These are phyloP conservation scores for Lepidium didymum DNA, from an alignment of 345 rosid genomes.

Conservation along the genomic window DNA sequence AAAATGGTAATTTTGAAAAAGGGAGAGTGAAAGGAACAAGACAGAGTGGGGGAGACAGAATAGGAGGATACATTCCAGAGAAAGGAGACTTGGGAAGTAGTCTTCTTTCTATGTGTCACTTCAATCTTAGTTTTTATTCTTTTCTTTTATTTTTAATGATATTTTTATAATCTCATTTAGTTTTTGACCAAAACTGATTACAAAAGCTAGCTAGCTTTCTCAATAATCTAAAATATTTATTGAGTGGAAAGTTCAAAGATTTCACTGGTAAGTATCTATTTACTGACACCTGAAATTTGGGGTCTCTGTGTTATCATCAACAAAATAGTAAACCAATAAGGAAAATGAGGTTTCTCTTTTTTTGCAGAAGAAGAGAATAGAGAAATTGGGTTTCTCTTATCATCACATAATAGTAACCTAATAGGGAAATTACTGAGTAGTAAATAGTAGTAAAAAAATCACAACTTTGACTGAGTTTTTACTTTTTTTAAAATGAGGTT, in stretches of 20 bases:
- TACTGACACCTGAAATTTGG: constrained; percentile 22
- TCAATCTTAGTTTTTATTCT: constrained; percentile 11
- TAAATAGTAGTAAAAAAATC: constrained; percentile 5
- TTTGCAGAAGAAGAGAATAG: neutral
- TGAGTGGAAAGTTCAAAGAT: constrained; percentile 19
- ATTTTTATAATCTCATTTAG: neutral
- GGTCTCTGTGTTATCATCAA: neutral
- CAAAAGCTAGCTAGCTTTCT: constrained; percentile 3
- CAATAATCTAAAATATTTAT: neutral
- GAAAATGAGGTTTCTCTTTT: neutral
- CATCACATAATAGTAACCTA: constrained; percentile 16
- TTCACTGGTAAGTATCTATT: constrained; percentile 16
- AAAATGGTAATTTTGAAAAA: neutral
- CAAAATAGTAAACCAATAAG: constrained; percentile 16
- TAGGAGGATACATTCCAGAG: constrained; percentile 35
- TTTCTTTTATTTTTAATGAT: neutral
- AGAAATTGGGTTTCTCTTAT: constrained; percentile 1
- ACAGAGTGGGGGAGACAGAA: constrained; percentile 37
- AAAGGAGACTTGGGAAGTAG: constrained; percentile 2
- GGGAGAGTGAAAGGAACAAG: constrained; percentile 48
- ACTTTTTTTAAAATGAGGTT: neutral
- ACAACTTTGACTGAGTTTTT: constrained; percentile 22
- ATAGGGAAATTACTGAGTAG: constrained; percentile 19
- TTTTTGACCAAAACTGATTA: neutral
- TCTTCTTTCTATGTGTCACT: constrained; percentile 28